Conservation (phyloP, 768 basidiomycete genomes). For the Naganishia vaughanmartiniae region DNA sequence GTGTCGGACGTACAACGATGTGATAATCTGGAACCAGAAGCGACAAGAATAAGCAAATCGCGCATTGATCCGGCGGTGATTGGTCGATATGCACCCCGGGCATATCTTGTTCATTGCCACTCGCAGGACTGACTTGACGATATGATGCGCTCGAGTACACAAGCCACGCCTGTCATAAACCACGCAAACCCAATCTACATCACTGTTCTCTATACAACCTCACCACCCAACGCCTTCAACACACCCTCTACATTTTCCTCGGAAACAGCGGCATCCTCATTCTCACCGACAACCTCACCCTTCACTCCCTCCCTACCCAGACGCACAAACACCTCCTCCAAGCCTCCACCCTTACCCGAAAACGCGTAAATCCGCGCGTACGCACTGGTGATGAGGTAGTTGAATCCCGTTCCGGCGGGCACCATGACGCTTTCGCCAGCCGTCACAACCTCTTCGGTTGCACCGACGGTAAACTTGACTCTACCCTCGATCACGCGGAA, state of each 20-base stretch:
- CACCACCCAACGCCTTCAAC: conserved; percentile 22
- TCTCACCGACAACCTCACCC: conserved; percentile 31
- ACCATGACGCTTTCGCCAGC: conserved; percentile 28
- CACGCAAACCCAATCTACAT: background rate
- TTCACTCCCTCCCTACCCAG: conserved; percentile 23
- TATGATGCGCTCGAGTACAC: no score
- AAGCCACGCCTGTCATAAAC: no score
- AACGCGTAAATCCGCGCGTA: conserved; percentile 30
- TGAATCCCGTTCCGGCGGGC: conserved; percentile 24
- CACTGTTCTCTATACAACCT: conserved; percentile 11
- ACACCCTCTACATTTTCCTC: conserved; percentile 3
- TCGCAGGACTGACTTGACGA: no score
- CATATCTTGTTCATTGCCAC: no score
- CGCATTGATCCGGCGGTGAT: no score
- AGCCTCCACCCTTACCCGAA: conserved; percentile 27
- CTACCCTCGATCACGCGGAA: conserved; percentile 29
- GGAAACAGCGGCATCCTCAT: conserved; percentile 9
- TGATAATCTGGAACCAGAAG: no score
- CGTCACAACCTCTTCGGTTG: conserved; percentile 18
- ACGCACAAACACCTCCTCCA: conserved; percentile 31
- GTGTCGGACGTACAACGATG: no score
- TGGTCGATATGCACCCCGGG: no score
- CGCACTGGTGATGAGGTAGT: conserved; percentile 20
- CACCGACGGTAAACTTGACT: conserved; percentile 17
- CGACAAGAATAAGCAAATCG: no score